Conservation (phyloP, 305 asterid species). For the Lippia alba region DNA sequence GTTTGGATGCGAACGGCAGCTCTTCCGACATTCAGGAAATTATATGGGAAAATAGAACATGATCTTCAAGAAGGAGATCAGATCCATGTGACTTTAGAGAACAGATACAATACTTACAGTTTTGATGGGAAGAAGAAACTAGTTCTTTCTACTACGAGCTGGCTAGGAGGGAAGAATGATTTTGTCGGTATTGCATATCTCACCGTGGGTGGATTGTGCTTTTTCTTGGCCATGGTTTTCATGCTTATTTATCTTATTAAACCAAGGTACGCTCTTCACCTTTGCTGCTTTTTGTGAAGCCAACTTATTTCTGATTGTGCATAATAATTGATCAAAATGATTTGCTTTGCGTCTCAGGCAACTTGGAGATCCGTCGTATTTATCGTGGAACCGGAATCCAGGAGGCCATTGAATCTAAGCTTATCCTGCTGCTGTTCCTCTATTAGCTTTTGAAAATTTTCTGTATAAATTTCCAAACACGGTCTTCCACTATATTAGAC, state of each 20-base stretch:
- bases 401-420: conserved; percentile 65
- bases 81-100: conserved; percentile 58
- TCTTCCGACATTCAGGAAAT: conserved; percentile 87
- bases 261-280: conserved; percentile 64
- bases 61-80: conserved; percentile 58
- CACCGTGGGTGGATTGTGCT: conserved; percentile 87
- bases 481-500: conserved; percentile 14
- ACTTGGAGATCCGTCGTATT: conserved; percentile 96
- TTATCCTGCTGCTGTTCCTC: conserved; percentile 1
- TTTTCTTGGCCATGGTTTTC: conserved; percentile 74
- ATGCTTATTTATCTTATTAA: conserved; percentile 73
- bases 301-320: too few relatives aligned
- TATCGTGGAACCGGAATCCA: conserved; percentile 95
- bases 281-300: background rate
- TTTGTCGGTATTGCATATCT: conserved; percentile 91
- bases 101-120: conserved; percentile 83
- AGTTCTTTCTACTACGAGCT: conserved; percentile 88
- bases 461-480: conserved; percentile 39
- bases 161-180: conserved; percentile 94
- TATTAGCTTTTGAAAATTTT: conserved; percentile 34
- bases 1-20: conserved; percentile 99
- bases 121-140: conserved; percentile 90
- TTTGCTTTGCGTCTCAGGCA: conserved; percentile 57
- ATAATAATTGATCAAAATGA: background rate
- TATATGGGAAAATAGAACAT: conserved; percentile 80